Percentiles rank a stretch among this genome's conserved stretches.
Conservation (phyloP, 352 stramenopile species). For the Peronospora belbahrii region DNA sequence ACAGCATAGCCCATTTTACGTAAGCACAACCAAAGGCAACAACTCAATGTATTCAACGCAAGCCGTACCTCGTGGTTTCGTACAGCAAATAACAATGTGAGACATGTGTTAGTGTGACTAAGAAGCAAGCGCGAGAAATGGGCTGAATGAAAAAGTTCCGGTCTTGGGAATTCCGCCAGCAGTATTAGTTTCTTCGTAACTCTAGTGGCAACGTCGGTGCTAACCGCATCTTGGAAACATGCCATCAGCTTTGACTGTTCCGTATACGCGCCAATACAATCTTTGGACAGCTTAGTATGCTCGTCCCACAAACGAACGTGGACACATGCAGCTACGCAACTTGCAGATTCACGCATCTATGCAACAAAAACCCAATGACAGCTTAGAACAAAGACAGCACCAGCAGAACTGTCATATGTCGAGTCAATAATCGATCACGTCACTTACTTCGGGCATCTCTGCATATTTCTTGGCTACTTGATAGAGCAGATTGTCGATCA, state of each 20-base stretch:
- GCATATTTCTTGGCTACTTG: slow-evolving; percentile 70
- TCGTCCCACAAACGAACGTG: slow-evolving; percentile 47
- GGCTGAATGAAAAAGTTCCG: slow-evolving; percentile 27
- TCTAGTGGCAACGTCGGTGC: neutral
- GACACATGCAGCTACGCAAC: slow-evolving; percentile 36
- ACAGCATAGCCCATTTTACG: slow-evolving; percentile 1
- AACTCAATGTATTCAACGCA: neutral
- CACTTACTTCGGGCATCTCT: slow-evolving; percentile 39
- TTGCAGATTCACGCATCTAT: slow-evolving; percentile 21
- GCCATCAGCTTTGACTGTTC: slow-evolving; percentile 8
- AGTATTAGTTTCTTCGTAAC: slow-evolving; percentile 8
- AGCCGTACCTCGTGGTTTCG: slow-evolving; percentile 31
- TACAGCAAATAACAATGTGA: slow-evolving; percentile 25
- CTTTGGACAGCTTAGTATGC: slow-evolving; percentile 23
- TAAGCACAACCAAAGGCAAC: slow-evolving; percentile 5
- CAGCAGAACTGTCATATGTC: neutral
- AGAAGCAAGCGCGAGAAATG: slow-evolving; percentile 47
- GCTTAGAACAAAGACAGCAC: neutral
- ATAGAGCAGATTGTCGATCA: slow-evolving; percentile 74
- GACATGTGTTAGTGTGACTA: slow-evolving; percentile 31
- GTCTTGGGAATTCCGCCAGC: slow-evolving; percentile 35
- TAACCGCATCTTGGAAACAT: neutral
- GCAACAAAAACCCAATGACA: slow-evolving; percentile 1
- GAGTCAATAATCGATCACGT: neutral
- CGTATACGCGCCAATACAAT: neutral